Conservation (phyloP, 1,139 yeast genomes). For the Yamadazyma taylorii region DNA sequence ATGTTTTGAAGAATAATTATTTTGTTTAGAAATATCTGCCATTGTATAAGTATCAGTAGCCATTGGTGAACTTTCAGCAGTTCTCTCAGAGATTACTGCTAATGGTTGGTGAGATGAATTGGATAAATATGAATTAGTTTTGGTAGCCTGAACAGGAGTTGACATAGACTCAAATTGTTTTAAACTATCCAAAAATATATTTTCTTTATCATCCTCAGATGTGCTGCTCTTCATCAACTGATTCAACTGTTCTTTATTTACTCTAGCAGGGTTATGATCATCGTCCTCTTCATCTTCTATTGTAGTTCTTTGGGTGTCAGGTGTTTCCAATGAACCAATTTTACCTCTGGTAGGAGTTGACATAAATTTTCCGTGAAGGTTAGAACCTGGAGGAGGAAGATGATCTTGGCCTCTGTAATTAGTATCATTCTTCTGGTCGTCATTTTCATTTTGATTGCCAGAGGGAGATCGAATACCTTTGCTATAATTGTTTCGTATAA, state of each 20-base stretch:
- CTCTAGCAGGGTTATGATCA: constrained; percentile 25
- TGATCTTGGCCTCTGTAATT: neutral
- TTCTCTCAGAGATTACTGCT: constrained; percentile 40
- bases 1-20: constrained; percentile 4
- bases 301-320: constrained; percentile 50
- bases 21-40: constrained; percentile 2
- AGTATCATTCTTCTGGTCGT: constrained; percentile 7
- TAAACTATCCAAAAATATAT: constrained; percentile 35
- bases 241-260: constrained; percentile 35
- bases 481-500: neutral
- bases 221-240: constrained; percentile 18
- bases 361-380: constrained; percentile 16
- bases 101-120: constrained; percentile 27
- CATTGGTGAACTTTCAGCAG: constrained; percentile 34
- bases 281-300: constrained; percentile 43
- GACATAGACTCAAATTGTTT: constrained; percentile 29
- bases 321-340: constrained; percentile 34
- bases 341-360: constrained; percentile 43
- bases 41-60: constrained; percentile 6
- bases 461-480: neutral
- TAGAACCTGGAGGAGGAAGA: constrained; percentile 2
- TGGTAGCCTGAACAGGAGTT: constrained; percentile 29
- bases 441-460: constrained; percentile 3
- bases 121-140: constrained; percentile 12
- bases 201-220: constrained; percentile 43